Evolutionary conservation across 805 yeast genomes (phyloP).

Genomic region (Clavispora vitiphila): DNA sequence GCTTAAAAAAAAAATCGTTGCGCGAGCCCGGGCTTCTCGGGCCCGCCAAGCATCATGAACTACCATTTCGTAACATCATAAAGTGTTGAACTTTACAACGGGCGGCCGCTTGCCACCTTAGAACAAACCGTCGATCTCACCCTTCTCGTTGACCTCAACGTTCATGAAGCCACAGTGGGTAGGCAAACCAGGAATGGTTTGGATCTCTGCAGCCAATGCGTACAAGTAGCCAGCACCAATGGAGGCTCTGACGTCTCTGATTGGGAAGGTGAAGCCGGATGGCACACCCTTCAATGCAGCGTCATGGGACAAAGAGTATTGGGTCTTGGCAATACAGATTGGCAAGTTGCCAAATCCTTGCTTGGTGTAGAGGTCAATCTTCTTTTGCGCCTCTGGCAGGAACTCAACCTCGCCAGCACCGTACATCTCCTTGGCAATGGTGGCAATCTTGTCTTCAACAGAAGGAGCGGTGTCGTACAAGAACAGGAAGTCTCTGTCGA

Average conservation of each 20-base stretch:
- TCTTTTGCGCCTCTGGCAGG: conserved; percentile 62
- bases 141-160: conserved; percentile 74
- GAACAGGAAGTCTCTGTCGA: conserved; percentile 43
- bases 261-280: conserved; percentile 71
- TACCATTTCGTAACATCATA: conserved; percentile 14
- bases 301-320: conserved; percentile 79
- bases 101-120: conserved; percentile 16
- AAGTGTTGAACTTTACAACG: conserved; percentile 18
- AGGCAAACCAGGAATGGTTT: conserved; percentile 82
- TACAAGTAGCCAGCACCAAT: conserved; percentile 83
- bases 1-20: neutral
- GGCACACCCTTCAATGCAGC: conserved; percentile 82
- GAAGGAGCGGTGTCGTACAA: conserved; percentile 50
- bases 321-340: conserved; percentile 82
- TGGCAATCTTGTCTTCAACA: conserved; percentile 61
- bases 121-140: conserved; percentile 79
- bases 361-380: conserved; percentile 59
- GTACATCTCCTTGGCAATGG: conserved; percentile 72
- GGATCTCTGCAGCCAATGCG: conserved; percentile 81
- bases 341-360: conserved; percentile 79
- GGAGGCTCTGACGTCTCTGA: conserved; percentile 72
- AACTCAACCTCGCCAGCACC: conserved; percentile 72
- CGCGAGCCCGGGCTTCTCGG: neutral
- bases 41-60: neutral
- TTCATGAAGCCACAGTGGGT: conserved; percentile 86